Evolutionary conservation across 495 filamentous ascomycete species (phyloP), one percentile per base, ranked within the genome.

Genomic region (Cercophora sp.): DNA sequence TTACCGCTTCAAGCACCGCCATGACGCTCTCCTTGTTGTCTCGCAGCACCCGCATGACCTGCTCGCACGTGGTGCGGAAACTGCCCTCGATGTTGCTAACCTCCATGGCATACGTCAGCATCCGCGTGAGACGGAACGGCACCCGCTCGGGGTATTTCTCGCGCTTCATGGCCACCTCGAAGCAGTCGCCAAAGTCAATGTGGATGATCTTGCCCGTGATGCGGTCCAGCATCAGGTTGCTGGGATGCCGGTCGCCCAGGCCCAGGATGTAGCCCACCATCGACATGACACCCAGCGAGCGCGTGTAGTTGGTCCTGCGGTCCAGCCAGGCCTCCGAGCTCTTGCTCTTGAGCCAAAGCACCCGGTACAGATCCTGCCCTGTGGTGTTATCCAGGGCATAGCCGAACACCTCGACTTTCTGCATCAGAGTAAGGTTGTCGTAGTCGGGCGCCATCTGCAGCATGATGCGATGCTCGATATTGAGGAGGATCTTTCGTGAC

Each of bases 71-170:
- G 43, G 93, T 96, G 19, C 94, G 84, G 76, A 94, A 99, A 71
- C 88, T 95, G 61, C 93, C 93, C 64, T 97, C 93, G 46, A 99
- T 96, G 64, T 99, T 99, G 76, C 89, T 94, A 25, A 97, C 91
- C 71, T 99, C 93, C 93, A 99, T 99, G 4, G 94, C 93, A 62
- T 95, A 97, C 0, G 93, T 99, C 67, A 99, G 80, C 93, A 99
- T 99, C 50, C 93, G 81, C 10, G 93, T 99, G 15, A 99, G 79
- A 29, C 93, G 84, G 88, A 99, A 99, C 2, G 93, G 93, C 51
- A 97, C 93, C 44, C 93, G 80, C 67, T 99, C 93, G 0, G 93
- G 93, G 61, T 97, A 99, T 67, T 99, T 99, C 68, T 99, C 93
- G 48, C 93, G 89, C 71, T 97, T 94, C 91, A 96, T 99, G 36